Conservation (phyloP, 257 asterid species). For the Solanum arcanum region DNA sequence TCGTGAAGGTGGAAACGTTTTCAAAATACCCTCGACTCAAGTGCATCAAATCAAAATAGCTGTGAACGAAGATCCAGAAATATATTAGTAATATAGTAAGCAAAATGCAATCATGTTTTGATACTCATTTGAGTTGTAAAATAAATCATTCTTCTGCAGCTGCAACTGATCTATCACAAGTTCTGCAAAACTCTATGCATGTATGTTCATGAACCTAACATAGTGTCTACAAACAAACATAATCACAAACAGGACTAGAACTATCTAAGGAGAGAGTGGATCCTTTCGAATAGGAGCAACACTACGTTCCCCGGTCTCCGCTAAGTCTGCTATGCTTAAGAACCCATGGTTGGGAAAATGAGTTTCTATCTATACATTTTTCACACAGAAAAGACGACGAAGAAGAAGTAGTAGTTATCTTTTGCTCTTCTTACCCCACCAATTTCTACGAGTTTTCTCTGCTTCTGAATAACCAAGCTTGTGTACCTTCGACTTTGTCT, state of each 20-base stretch:
- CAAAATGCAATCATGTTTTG: not conserved
- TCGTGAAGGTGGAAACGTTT: not conserved
- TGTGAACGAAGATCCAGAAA: not conserved
- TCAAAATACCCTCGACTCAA: not conserved
- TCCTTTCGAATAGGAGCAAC: conserved; percentile 13
- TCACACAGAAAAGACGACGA: not conserved
- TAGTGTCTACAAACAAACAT: conserved; percentile 9
- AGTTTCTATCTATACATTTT: not conserved
- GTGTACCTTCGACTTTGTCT: conserved; percentile 42
- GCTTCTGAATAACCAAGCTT: conserved; percentile 33
- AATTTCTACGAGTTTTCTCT: conserved; percentile 35
- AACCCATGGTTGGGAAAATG: not conserved
- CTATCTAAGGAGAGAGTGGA: conserved; percentile 13
- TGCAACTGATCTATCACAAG: not conserved
- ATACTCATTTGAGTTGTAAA: not conserved
- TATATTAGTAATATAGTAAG: not conserved
- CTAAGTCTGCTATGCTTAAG: not conserved
- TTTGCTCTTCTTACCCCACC: conserved; percentile 75
- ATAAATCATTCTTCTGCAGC: not conserved
- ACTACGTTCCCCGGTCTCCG: not conserved
- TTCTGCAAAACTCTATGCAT: not conserved
- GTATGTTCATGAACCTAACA: not conserved
- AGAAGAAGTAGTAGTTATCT: not conserved
- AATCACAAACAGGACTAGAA: conserved; percentile 8
- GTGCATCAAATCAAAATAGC: not conserved